Conservation (phyloP, 331 rosid genomes). For the Malus hybrid region DNA sequence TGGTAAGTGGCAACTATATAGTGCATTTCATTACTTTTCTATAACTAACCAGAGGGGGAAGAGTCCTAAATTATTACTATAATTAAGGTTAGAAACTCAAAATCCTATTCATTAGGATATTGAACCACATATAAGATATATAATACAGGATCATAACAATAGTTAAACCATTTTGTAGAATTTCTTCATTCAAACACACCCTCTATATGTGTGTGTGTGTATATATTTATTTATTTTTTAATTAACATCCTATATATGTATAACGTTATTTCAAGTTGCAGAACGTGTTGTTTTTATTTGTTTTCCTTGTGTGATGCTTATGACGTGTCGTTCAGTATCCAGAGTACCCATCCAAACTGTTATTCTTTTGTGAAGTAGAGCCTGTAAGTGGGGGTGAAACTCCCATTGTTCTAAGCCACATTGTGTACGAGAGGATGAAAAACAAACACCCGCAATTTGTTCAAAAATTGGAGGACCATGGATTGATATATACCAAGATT, state of each 20-base stretch:
- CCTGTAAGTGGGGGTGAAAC: conserved; percentile 77
- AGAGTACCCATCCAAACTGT: conserved; percentile 61
- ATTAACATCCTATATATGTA: too few species aligned
- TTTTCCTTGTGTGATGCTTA: background rate
- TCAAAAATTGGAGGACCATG: conserved; percentile 48
- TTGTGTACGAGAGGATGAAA: conserved; percentile 66
- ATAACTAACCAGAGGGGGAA: too few species aligned
- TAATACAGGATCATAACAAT: too few species aligned
- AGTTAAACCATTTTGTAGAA: too few species aligned
- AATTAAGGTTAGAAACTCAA: too few species aligned
- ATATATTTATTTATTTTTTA: too few species aligned
- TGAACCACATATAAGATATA: too few species aligned
- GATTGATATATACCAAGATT: conserved; percentile 60
- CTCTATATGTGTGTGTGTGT: too few species aligned
- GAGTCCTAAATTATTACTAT: too few species aligned
- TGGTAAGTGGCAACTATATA: conserved; percentile 10
- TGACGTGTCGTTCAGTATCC: conserved; percentile 38
- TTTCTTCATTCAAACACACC: too few species aligned
- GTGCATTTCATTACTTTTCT: too few species aligned
- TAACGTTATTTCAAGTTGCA: background rate
- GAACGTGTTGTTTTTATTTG: conserved; percentile 31
- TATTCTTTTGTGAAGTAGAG: conserved; percentile 77
- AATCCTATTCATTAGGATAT: too few species aligned
- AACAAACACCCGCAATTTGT: conserved; percentile 62
- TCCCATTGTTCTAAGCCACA: conserved; percentile 78